Conservation (phyloP, 257 asterid species). For the Salvia miltiorrhiza region DNA sequence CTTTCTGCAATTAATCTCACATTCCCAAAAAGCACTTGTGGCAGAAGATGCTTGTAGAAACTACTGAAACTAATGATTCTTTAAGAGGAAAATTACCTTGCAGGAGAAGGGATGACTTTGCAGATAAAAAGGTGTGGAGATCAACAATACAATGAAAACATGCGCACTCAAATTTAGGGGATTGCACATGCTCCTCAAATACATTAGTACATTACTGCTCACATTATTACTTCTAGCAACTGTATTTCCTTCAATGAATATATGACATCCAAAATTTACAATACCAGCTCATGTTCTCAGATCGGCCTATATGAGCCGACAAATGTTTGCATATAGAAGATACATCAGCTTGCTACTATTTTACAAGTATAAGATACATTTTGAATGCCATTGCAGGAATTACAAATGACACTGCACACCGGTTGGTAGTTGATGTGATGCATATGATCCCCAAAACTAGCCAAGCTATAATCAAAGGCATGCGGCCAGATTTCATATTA, state of each 20-base stretch:
- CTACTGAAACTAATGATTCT: conserved; percentile 13
- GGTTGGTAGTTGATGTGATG: not conserved
- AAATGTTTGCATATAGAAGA: too few relatives aligned
- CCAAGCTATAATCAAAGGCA: not conserved
- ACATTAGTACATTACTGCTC: too few relatives aligned
- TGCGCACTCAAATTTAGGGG: not conserved
- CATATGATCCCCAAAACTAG: not conserved
- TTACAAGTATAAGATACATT: not conserved
- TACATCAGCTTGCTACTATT: not conserved
- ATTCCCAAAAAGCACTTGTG: conserved; percentile 5
- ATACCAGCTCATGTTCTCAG: not conserved
- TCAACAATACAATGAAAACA: not conserved
- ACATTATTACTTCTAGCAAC: not conserved
- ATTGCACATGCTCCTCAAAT: not conserved
- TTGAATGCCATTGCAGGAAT: conserved; percentile 1
- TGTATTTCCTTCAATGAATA: not conserved
- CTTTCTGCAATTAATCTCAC: conserved; percentile 2
- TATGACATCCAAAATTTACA: not conserved
- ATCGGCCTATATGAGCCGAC: not conserved
- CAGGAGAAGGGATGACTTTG: not conserved
- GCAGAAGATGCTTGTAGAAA: conserved; percentile 3
- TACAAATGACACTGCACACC: conserved; percentile 7
- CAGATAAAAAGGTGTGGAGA: not conserved
- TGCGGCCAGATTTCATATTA: not conserved
- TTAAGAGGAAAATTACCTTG: not conserved